Conservation (phyloP, 495 filamentous ascomycete species). For the Aspergillus wentii region DNA sequence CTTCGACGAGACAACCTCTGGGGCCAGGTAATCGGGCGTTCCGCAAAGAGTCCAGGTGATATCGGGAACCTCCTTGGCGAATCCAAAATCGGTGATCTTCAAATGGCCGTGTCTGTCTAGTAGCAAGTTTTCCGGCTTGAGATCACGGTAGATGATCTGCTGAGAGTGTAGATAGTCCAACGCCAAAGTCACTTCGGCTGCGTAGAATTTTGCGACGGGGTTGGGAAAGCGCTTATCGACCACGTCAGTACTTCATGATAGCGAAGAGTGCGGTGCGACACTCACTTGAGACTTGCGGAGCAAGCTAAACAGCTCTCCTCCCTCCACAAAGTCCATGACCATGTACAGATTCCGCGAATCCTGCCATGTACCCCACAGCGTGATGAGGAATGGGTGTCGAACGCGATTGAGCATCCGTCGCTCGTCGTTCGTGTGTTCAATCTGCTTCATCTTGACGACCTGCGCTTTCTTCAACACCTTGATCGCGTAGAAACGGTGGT, state of each 20-base stretch:
- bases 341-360: conserved; percentile 95
- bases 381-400: conserved; percentile 95
- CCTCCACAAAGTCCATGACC: conserved; percentile 99
- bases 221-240: conserved; percentile 87
- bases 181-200: conserved; percentile 91
- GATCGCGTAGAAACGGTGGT: conserved; percentile 94
- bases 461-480: conserved; percentile 98
- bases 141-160: conserved; percentile 94
- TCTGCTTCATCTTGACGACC: conserved; percentile 99
- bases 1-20: conserved; percentile 94
- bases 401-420: conserved; percentile 90
- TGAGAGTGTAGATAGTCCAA: conserved; percentile 93
- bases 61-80: conserved; percentile 96
- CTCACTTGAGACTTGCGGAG: conserved; percentile 93
- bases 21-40: conserved; percentile 96
- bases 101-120: conserved; percentile 94
- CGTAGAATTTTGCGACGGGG: conserved; percentile 98
- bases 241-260: too few relatives aligned
- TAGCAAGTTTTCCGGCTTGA: conserved; percentile 95
- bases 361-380: conserved; percentile 97
- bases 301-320: conserved; percentile 93
- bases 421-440: conserved; percentile 98
- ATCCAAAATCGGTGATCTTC: conserved; percentile 98
- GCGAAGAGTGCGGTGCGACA: conserved; percentile 7
- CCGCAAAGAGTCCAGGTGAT: conserved; percentile 99